phyloP scores from a whole-genome alignment of 2,329 filamentous ascomycete genomes.

The Calonectria hawksworthii region DNA sequence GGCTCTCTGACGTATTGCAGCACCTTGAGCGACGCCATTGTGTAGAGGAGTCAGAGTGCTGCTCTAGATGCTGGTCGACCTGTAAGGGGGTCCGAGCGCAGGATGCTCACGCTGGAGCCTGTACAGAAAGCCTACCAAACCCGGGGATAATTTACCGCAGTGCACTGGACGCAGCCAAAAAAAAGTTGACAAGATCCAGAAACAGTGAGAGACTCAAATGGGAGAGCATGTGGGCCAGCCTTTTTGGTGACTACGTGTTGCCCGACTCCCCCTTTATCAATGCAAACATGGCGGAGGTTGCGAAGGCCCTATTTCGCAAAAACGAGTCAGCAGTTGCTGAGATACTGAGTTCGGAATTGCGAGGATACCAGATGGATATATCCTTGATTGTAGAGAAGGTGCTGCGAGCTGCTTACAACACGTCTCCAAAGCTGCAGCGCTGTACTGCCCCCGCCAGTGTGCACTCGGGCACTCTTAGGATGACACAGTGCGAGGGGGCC shows the following conservation, averaged over 20 bases:
- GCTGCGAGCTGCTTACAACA: no score
- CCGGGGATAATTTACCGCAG: not conserved
- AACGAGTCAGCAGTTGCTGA: not conserved
- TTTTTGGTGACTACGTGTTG: not conserved
- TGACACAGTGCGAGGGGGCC: no score
- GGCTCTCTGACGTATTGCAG: not conserved
- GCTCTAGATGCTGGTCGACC: not conserved
- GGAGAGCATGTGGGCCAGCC: not conserved
- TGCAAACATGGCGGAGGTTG: not conserved
- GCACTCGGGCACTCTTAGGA: no score
- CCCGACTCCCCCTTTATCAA: not conserved
- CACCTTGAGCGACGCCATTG: not conserved
- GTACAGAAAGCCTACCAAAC: not conserved
- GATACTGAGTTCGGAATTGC: not conserved
- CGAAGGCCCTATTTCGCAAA: not conserved
- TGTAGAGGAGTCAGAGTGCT: not conserved
- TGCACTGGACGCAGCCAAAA: not conserved
- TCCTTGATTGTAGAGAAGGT: no score
- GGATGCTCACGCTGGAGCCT: not conserved
- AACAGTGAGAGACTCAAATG: not conserved
- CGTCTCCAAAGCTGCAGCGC: no score
- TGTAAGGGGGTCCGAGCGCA: not conserved
- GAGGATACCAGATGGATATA: no score
- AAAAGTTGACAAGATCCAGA: not conserved
- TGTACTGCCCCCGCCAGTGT: no score